Evolutionary conservation across 2,329 filamentous ascomycete species (phyloP), one percentile per base, ranked within the genome.

Genomic region (Botryotinia narcissicola): DNA sequence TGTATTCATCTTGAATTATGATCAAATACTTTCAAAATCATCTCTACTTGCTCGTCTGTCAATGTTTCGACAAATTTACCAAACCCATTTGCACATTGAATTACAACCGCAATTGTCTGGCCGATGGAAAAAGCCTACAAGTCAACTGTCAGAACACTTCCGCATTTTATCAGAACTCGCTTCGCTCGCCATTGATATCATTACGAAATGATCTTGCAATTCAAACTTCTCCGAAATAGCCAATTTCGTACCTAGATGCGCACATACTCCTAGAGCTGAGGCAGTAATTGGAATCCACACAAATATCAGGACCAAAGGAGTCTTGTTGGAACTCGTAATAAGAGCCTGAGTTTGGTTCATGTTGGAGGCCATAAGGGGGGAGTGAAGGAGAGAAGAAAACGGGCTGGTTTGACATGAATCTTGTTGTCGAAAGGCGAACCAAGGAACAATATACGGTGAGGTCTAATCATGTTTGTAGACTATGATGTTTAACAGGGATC

Each of bases 11-110:
- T 37, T 22, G 44, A 9, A 48, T 35, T 25, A 32, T 9, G 42
- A n/a, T 10, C 10, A 25, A 6, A 25, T 69, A 73, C 72, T 62
- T 71, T 73, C n/a, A 64, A 25, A 16, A 73, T 60, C 3, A 46
- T 32, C 20, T 54, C 25, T 18, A 35, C 12, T 54, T 63, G 57
- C 6, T 16, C 32, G 14, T 59, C 29, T 22, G 37, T 71, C 18
- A 64, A 4, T 14, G 60, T 71, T 12, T 20, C n/a, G 25, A 64
- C 4, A 8, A 57, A 25, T 35, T 73, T 69, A 22, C 72, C 72
- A 59, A 73, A 64, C 4, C 68, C 72, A 57, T 71, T 71, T n/a
- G 37, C 57, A 71, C 67, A 71, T 42, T 71, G 46, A n/a, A 73
- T 63, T n/a, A 46, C 67, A 63, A 64, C 60, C 4, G 72, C 59